Evolutionary conservation across 345 rosid species (phyloP).

Genomic region (Raphanus raphanistrum): DNA sequence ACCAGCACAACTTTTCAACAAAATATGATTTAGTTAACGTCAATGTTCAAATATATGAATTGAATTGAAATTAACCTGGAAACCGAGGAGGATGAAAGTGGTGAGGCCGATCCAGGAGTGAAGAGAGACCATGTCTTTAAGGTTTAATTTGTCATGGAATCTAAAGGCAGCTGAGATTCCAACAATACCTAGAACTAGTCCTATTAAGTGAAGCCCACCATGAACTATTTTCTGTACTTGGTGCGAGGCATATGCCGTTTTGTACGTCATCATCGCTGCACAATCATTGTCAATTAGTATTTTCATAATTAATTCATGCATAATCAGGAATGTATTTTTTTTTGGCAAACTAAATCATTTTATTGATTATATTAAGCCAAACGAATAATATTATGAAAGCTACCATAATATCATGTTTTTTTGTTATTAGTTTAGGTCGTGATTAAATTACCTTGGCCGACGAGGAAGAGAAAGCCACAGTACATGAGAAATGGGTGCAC

Average conservation of each 20-base stretch:
- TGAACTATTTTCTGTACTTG: slow-evolving; percentile 50
- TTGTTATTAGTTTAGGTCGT: background rate
- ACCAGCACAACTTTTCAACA: background rate
- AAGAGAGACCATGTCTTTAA: slow-evolving; percentile 55
- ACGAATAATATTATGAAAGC: background rate
- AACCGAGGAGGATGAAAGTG: slow-evolving; percentile 59
- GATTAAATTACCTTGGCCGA: slow-evolving; percentile 59
- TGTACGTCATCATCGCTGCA: slow-evolving; percentile 89
- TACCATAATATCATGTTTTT: background rate
- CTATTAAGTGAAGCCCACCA: slow-evolving; percentile 58
- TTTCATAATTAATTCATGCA: background rate
- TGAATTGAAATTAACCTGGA: slow-evolving; percentile 56
- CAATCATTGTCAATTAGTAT: background rate
- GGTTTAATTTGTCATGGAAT: slow-evolving; percentile 58
- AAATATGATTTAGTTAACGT: background rate
- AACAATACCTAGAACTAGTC: slow-evolving; percentile 55
- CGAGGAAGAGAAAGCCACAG: slow-evolving; percentile 69
- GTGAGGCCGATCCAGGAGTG: slow-evolving; percentile 86
- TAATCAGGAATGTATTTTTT: background rate
- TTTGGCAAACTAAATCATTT: background rate
- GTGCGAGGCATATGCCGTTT: slow-evolving; percentile 43
- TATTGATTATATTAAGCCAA: background rate
- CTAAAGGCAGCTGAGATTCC: slow-evolving; percentile 80
- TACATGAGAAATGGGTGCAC: slow-evolving; percentile 91
- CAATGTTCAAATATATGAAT: background rate